Evolutionary conservation across 1,139 yeast genomes (phyloP), one percentile per base, ranked within the genome.

Genomic region (Protomyces inundatus): DNA sequence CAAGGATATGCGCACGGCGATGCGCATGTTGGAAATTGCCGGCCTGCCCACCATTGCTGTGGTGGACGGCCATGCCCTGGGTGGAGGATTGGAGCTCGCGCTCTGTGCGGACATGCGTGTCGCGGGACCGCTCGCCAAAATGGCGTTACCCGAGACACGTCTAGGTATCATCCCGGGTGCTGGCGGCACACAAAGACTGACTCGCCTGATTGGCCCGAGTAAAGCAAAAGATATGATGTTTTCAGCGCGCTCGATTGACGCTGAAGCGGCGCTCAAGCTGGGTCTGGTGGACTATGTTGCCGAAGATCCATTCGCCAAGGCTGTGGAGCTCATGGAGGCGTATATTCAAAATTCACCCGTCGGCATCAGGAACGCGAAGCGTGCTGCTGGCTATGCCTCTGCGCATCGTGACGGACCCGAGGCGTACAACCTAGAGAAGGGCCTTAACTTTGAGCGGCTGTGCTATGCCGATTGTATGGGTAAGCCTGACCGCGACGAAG

Each of bases 91-190:
- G 16, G 62, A 58, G 23, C 23, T 58, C 34, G 53, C 50, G 35
- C 56, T 58, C 12, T 58, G 56, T 42, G 52, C 62, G 10, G 62
- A 58, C 14, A n/a, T 58, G 9, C 51, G 62, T 34, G 39, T 58
- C 42, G 16, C 54, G 12, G 62, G 62, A 12, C 56, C 56, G 2
- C 52, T 12, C n/a, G 55, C 56, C 2, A 52, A 42, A 52, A 12
- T 58, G 34, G 62, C 56, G 4, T 40, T 58, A 16, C 62, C 62
- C 33, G 62, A 58, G 42, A 52, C 62, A 16, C 45, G 48, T n/a
- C 37, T 58, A 34, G 62, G 62, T 16, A 58, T 58, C 39, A 58
- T 58, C n/a, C 62, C 62, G n/a, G 62, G 62, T 9, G 62, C 62
- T 4, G 62, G 62, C 6, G 62, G 62, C 36, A 58, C 62, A 10